A percentile compares a stretch with the other conserved stretches of the same genome.
phyloP scores from a whole-genome alignment of 352 stramenopile genomes.

The Blastocystis sp. region DNA sequence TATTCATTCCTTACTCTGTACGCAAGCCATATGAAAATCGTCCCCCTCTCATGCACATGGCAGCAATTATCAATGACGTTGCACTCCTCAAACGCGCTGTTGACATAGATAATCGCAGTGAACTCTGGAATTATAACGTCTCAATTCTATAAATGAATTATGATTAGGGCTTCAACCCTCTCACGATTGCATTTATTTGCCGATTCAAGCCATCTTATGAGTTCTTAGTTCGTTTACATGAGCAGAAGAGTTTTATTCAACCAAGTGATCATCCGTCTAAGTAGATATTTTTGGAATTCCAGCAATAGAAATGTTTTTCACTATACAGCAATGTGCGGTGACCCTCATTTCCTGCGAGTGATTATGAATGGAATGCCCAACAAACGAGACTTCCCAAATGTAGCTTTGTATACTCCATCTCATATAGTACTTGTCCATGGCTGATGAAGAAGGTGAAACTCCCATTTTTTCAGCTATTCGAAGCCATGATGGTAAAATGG shows the following conservation, averaged over 20 bases:
- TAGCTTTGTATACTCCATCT: background rate
- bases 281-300: background rate
- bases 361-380: slow-evolving; percentile 16
- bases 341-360: slow-evolving; percentile 1
- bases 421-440: background rate
- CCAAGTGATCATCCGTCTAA: background rate
- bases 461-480: slow-evolving; percentile 25
- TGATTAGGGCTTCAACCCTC: background rate
- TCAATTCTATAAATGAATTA: background rate
- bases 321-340: slow-evolving; percentile 32
- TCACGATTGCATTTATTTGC: background rate
- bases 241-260: background rate
- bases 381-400: slow-evolving; percentile 7
- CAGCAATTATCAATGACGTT: background rate
- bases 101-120: slow-evolving; percentile 21
- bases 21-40: background rate
- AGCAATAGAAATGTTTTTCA: slow-evolving; percentile 2
- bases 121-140: slow-evolving; percentile 16
- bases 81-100: background rate
- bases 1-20: slow-evolving; percentile 36
- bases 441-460: slow-evolving; percentile 10
- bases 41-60: slow-evolving; percentile 45
- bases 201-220: slow-evolving; percentile 2
- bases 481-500: slow-evolving; percentile 42
- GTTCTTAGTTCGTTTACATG: background rate